A percentile compares a stretch with the other conserved stretches of the same genome.
These are phyloP conservation scores for Cochlearia excelsa DNA, from an alignment of 345 rosid genomes.

Conservation along the genomic window DNA sequence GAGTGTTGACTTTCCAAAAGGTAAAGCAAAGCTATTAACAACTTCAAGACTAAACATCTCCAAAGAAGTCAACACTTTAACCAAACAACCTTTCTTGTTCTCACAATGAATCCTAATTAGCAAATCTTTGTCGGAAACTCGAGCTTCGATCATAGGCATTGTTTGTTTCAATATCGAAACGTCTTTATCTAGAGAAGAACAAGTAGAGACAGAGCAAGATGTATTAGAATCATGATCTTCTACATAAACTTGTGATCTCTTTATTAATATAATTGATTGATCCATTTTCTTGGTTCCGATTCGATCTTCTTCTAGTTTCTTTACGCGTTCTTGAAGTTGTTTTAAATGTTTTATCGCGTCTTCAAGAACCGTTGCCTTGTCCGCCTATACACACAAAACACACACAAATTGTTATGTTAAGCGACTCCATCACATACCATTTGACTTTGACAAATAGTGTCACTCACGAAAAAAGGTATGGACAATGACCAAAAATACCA, in stretches of 20 bases:
- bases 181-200: conserved; percentile 38
- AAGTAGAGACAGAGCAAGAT: conserved; percentile 43
- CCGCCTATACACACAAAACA: conserved; percentile 20
- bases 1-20: conserved; percentile 62
- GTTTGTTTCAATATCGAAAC: conserved; percentile 32
- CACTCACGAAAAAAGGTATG: no score
- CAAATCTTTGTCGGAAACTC: conserved; percentile 51
- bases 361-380: conserved; percentile 70
- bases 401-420: background rate
- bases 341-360: conserved; percentile 65
- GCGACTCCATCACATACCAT: no score
- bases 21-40: conserved; percentile 51
- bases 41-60: conserved; percentile 52
- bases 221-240: conserved; percentile 40
- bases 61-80: conserved; percentile 46
- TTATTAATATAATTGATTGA: conserved; percentile 55
- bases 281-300: conserved; percentile 42
- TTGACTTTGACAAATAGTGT: no score
- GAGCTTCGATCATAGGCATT: conserved; percentile 72
- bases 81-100: conserved; percentile 45
- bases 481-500: no score
- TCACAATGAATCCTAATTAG: conserved; percentile 61
- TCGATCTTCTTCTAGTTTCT: conserved; percentile 48
- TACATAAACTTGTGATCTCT: conserved; percentile 47
- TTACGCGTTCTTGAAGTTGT: conserved; percentile 60